A percentile compares a stretch with the other conserved stretches of the same genome.
Conservation (phyloP, 495 filamentous ascomycete genomes). For the Chlorociboria aeruginascens region DNA sequence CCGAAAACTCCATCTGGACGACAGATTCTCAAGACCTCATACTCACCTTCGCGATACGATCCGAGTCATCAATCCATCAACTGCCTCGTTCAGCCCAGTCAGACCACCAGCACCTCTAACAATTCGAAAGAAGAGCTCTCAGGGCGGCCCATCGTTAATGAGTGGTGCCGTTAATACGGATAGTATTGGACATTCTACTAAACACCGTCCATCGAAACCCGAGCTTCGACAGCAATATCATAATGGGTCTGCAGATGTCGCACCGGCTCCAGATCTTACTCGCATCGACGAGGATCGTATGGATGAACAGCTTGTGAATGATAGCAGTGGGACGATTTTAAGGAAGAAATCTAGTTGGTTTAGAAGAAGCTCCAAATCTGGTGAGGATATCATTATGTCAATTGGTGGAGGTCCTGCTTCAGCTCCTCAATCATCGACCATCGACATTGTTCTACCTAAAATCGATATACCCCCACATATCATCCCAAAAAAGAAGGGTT, state of each 20-base stretch:
- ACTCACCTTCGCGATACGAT: slow-evolving; percentile 33
- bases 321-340: slow-evolving; percentile 18
- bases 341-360: slow-evolving; percentile 60
- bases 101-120: slow-evolving; percentile 31
- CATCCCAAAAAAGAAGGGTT: slow-evolving; percentile 32
- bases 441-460: slow-evolving; percentile 8
- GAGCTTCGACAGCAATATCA: slow-evolving; percentile 11
- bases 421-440: slow-evolving; percentile 6
- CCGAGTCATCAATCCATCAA: slow-evolving; percentile 32
- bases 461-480: neutral
- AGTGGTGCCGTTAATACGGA: slow-evolving; percentile 2
- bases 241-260: neutral
- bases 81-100: slow-evolving; percentile 15
- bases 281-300: slow-evolving; percentile 19
- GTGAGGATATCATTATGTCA: slow-evolving; percentile 13
- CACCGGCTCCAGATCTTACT: slow-evolving; percentile 4
- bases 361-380: slow-evolving; percentile 39
- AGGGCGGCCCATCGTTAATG: slow-evolving; percentile 5
- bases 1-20: slow-evolving; percentile 14
- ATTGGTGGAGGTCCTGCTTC: neutral
- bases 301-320: slow-evolving; percentile 3
- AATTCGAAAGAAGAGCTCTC: slow-evolving; percentile 38
- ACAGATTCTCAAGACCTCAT: slow-evolving; percentile 24
- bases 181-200: neutral
- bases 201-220: slow-evolving; percentile 10